Base-by-base conservation (phyloP, 106 monocot species). In the Apostasia ramifera region DNA sequence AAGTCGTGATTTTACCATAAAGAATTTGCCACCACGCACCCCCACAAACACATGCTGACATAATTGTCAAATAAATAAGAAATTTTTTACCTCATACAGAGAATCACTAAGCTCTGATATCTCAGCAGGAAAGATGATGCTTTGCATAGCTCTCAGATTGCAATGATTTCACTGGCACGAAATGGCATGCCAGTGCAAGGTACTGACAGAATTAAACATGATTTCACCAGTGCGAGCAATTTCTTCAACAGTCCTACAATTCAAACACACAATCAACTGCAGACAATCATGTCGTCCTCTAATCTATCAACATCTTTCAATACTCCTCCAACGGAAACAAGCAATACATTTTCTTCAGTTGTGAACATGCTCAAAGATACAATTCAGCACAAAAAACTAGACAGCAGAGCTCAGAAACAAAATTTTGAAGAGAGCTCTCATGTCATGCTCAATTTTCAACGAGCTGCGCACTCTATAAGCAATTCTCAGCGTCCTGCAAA, bases 281-380 rank as follows among this genome's bases (percentile, higher is more conserved):
- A 64, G 40, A 39, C 74, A 42, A 81, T 81, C 53, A 69, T 76
- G 59, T 81, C 77, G 72, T 75, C 75, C 6, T 83, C 87, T 41
- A 83, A 71, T 52, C 83, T 76, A 46, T 80, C 73, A 40, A 68
- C 82, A 14, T 79, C 83, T 67, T 67, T 78, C 57, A 77, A 72
- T 52, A 60, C 60, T 65, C 68, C 78, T 73, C 66, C 50, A 48
- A 68, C 72, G 13, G 66, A 52, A 59, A 75, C 73, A 55, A 59
- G 52, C 54, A 77, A 83, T 78, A 62, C 74, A 6, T 61, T 87
- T 69, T 78, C 80, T 70, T 87, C 87, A 59, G 81, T 87, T 52
- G 75, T 87, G 55, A 78, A 69, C 72, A 83, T 87, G 87, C 83
- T 83, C 26, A 81, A 78, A 68, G 80, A 70, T 55, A 69, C 83